Conservation (phyloP, 495 filamentous ascomycete genomes). For the Astrocystis sublimbata region DNA sequence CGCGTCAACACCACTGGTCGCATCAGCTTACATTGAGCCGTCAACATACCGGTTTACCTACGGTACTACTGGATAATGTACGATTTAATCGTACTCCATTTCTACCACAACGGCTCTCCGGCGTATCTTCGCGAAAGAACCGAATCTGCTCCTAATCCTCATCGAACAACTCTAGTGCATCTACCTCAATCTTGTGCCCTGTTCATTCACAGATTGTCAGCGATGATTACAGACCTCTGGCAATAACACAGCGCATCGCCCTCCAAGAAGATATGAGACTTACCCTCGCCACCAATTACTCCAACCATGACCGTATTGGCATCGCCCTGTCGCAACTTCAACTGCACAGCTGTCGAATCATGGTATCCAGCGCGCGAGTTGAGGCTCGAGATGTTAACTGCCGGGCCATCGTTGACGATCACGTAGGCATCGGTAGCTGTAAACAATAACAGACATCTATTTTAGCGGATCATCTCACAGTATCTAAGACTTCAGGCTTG, state of each 20-base stretch:
- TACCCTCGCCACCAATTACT: conserved; percentile 33
- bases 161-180: conserved; percentile 37
- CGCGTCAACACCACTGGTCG: background rate
- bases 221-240: no score
- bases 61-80: background rate
- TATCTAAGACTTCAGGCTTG: background rate
- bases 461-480: conserved; percentile 6
- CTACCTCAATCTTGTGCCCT: conserved; percentile 34
- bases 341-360: conserved; percentile 37
- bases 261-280: no score
- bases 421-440: conserved; percentile 43
- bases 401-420: conserved; percentile 39
- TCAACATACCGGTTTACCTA: background rate
- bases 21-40: background rate
- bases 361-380: conserved; percentile 47
- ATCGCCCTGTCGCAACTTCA: conserved; percentile 36
- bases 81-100: background rate
- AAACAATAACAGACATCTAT: background rate
- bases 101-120: background rate
- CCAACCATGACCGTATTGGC: conserved; percentile 44
- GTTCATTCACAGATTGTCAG: conserved; percentile 13
- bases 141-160: conserved; percentile 24
- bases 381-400: conserved; percentile 40
- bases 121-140: background rate
- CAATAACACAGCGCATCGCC: no score